phyloP scores from a whole-genome alignment of 768 basidiomycete genomes.

The Boletus coccyginus region DNA sequence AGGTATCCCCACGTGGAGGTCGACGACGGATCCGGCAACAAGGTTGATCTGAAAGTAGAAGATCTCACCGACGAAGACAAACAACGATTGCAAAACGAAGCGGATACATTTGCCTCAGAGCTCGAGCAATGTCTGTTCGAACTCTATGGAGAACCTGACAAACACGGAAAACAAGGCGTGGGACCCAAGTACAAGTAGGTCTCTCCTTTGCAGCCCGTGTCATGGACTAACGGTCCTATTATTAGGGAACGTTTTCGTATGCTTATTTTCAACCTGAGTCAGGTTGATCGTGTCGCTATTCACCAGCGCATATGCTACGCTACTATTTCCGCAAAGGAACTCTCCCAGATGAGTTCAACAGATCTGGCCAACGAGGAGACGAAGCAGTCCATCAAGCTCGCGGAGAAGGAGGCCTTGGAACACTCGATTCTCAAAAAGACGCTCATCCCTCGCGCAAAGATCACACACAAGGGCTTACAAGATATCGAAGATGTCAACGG shows the following conservation, averaged over 20 bases:
- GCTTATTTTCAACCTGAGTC: constrained; percentile 84
- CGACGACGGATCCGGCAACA: constrained; percentile 30
- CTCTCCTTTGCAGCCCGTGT: constrained; percentile 5
- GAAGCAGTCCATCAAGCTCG: constrained; percentile 76
- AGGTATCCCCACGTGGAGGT: constrained; percentile 58
- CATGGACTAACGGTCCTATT: constrained; percentile 6
- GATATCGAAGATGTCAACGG: constrained; percentile 81
- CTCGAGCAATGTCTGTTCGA: constrained; percentile 79
- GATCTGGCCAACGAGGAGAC: constrained; percentile 87
- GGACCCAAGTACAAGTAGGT: constrained; percentile 80
- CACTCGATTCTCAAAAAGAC: constrained; percentile 81
- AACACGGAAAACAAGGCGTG: constrained; percentile 57
- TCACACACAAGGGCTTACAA: constrained; percentile 91
- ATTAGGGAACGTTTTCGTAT: constrained; percentile 86
- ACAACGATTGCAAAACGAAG: constrained; percentile 49
- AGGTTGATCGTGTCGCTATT: constrained; percentile 74
- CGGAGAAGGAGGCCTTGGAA: constrained; percentile 78
- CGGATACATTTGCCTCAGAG: constrained; percentile 62
- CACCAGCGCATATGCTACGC: constrained; percentile 74
- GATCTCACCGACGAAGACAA: constrained; percentile 62
- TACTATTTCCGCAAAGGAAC: constrained; percentile 63
- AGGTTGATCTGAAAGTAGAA: constrained; percentile 45
- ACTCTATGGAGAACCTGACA: constrained; percentile 75
- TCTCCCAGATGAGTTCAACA: constrained; percentile 83
- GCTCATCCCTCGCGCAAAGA: constrained; percentile 66